phyloP scores from a whole-genome alignment of 345 rosid genomes.

The Eucalyptus rudis region DNA sequence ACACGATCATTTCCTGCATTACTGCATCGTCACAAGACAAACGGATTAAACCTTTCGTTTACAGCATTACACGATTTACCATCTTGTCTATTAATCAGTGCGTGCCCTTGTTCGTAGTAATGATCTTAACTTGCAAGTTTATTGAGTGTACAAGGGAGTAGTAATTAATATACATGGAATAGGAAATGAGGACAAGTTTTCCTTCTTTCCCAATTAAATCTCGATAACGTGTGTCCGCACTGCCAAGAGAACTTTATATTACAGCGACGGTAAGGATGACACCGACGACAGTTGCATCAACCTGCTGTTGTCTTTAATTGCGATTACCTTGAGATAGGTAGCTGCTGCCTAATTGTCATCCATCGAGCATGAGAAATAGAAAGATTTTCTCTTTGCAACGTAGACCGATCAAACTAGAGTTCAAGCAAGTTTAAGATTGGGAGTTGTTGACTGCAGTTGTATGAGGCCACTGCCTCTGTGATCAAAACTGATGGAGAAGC shows the following conservation, averaged over 20 bases:
- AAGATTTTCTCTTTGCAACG: not conserved
- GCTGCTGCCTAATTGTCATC: not conserved
- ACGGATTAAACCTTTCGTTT: not conserved
- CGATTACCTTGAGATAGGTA: not conserved
- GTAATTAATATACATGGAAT: not conserved
- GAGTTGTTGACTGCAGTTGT: slow-evolving; percentile 1
- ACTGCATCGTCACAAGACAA: not conserved
- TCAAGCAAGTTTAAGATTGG: not conserved
- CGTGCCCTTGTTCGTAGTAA: not conserved
- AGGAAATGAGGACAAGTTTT: not conserved
- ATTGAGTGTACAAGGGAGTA: not conserved
- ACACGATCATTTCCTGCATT: not conserved
- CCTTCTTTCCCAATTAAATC: not conserved
- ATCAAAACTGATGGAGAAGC: slow-evolving; percentile 22
- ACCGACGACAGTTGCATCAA: not conserved
- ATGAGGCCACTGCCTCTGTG: not conserved
- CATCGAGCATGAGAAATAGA: not conserved
- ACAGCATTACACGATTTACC: not conserved
- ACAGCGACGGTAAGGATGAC: not conserved
- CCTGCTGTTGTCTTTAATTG: not conserved
- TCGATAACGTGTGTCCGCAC: not conserved
- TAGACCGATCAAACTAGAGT: not conserved
- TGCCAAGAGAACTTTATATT: not conserved
- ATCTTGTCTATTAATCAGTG: not conserved
- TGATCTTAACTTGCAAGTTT: not conserved